Evolutionary conservation across 2,329 filamentous ascomycete genomes (phyloP).

Genomic region (Dactylonectria estremocensis): DNA sequence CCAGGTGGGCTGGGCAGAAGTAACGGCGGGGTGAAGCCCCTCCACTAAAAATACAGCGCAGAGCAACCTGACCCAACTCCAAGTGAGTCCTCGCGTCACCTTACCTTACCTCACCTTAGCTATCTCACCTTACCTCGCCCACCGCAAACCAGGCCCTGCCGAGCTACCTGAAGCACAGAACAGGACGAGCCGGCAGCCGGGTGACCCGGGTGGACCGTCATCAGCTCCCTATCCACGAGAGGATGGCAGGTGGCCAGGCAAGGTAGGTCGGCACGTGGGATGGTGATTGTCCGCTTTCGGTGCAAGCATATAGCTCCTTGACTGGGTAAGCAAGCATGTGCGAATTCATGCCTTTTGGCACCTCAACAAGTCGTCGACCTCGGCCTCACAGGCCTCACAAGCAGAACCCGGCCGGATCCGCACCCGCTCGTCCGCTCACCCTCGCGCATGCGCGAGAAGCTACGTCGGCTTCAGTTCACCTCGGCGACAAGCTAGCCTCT

Average conservation of each 20-base stretch:
- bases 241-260: constrained; percentile 6
- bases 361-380: constrained; percentile 19
- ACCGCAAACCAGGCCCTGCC: not conserved
- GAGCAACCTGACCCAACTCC: constrained; percentile 18
- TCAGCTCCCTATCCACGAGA: not conserved
- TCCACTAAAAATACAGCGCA: not conserved
- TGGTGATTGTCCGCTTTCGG: constrained; percentile 13
- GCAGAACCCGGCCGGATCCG: constrained; percentile 40
- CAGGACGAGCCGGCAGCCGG: not conserved
- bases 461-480: constrained; percentile 2
- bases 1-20: constrained; percentile 24
- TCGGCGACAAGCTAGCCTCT: constrained; percentile 9
- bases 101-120: constrained; percentile 14
- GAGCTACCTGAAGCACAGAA: constrained; percentile 6
- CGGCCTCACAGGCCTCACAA: constrained; percentile 34
- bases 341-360: constrained; percentile 19
- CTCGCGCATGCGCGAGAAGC: not conserved
- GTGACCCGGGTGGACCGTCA: not conserved
- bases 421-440: constrained; percentile 44
- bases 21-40: constrained; percentile 23
- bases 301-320: constrained; percentile 7
- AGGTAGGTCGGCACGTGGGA: constrained; percentile 10
- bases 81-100: constrained; percentile 15
- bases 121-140: not conserved
- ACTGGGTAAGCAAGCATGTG: constrained; percentile 20